Evolutionary conservation across 257 asterid genomes (phyloP), one percentile per base, ranked within the genome.

Genomic region (Leptodermis oblonga): DNA sequence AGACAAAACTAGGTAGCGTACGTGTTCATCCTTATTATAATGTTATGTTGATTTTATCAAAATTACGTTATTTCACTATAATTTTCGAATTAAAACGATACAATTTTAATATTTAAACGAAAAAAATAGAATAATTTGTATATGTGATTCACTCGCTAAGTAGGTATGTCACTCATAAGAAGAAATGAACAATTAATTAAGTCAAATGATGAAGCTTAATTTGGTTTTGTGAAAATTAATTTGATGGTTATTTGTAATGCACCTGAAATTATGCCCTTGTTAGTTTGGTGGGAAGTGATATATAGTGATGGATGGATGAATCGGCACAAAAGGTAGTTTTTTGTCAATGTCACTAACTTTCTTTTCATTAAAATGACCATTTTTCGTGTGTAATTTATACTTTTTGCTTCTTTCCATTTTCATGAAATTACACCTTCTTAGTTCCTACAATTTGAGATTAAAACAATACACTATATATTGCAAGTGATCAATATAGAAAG

Each of bases 311-410:
- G 8, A 34, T 17, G 33, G 28, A 60, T 3, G 33, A 68, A 28
- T 39, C 55, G 18, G 53, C 56, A 34, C 48, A 77, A 54, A 73
- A 49, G 79, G 65, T 78, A 2, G 6, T 2, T 78, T 74, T 26
- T 46, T 52, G 82, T 74, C 82, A 54, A 65, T 65, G 65, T 78
- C 74, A 74, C 12, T 46, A 10, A 63, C 28, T 41, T 58, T 51
- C 52, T 51, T 62, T 65, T 76, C 65, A 65, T 71, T 58, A 45
- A 67, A 76, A 37, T 48, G 67, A 28, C 72, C 68, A 45, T 43
- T 69, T 34, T 34, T n/a, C 68, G 30, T 52, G 45, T 23, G 25
- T 63, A 62, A n/a, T 28, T 56, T 23, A 39, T 43, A 53, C 56
- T 36, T 12, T 52, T n/a, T 45, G 20, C 31, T 33, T 31, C 59